A percentile compares a stretch with the other conserved stretches of the same genome.
Evolutionary conservation across 768 basidiomycete species (phyloP).

Genomic region (Cystofilobasidium ferigula): DNA sequence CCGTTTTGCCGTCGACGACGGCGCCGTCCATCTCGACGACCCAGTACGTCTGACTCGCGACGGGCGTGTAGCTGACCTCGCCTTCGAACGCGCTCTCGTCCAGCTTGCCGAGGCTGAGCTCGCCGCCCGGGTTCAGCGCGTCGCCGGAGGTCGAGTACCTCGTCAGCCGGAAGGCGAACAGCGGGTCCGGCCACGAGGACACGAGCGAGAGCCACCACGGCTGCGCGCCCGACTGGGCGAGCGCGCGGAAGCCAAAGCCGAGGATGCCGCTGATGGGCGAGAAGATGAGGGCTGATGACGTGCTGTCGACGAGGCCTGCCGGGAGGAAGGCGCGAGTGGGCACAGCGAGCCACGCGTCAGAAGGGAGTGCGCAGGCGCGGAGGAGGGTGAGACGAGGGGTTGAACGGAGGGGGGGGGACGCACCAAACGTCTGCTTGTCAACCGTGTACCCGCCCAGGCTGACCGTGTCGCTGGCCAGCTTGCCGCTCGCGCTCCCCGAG

Average conservation of each 20-base stretch:
- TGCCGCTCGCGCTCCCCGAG: slow-evolving; percentile 11
- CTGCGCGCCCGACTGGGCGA: slow-evolving; percentile 8
- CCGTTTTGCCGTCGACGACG: slow-evolving; percentile 32
- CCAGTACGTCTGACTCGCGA: slow-evolving; percentile 18
- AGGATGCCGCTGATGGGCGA: slow-evolving; percentile 15
- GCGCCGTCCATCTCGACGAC: slow-evolving; percentile 16
- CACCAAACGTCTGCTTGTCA: slow-evolving; percentile 13
- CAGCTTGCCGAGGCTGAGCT: slow-evolving; percentile 1
- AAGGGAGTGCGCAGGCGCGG: too few species aligned
- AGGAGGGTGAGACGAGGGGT: too few species aligned
- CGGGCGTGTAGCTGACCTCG: slow-evolving; percentile 8
- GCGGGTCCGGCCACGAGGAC: neutral
- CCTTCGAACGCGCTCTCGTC: slow-evolving; percentile 6
- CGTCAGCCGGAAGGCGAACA: slow-evolving; percentile 20
- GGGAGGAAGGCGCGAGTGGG: neutral
- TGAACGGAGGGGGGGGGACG: neutral
- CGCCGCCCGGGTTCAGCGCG: slow-evolving; percentile 1
- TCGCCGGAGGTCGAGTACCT: slow-evolving; percentile 5
- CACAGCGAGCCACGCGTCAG: neutral
- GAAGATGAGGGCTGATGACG: slow-evolving; percentile 10
- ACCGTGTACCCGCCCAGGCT: slow-evolving; percentile 10
- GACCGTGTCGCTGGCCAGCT: slow-evolving; percentile 14
- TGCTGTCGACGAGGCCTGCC: slow-evolving; percentile 4
- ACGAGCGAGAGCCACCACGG: slow-evolving; percentile 15
- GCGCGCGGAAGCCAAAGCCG: slow-evolving; percentile 8